Conservation (phyloP, 768 basidiomycete genomes). For the Kwoniella shandongensis region DNA sequence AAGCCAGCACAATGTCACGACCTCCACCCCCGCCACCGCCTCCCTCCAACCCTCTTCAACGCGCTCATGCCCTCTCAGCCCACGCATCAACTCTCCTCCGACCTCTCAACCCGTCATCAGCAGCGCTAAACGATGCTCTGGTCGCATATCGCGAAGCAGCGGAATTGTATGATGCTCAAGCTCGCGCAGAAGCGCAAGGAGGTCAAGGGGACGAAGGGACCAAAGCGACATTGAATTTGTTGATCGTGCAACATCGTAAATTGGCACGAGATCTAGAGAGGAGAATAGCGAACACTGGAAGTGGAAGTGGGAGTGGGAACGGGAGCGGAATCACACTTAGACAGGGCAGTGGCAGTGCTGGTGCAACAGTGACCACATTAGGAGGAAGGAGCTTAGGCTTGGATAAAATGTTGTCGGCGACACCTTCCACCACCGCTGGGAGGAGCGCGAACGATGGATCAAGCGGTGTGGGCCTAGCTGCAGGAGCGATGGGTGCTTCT, state of each 20-base stretch:
- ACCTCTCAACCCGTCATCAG: conserved; percentile 6
- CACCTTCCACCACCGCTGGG: no score
- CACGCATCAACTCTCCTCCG: conserved; percentile 32
- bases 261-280: conserved; percentile 44
- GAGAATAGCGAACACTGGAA: conserved; percentile 16
- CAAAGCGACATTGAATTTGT: conserved; percentile 38
- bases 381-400: no score
- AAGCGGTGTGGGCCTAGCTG: no score
- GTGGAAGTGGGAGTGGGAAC: not conserved
- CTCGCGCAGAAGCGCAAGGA: not conserved
- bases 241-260: conserved; percentile 46
- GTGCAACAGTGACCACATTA: not conserved
- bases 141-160: conserved; percentile 33
- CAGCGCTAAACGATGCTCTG: conserved; percentile 25
- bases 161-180: conserved; percentile 27
- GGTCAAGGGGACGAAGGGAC: conserved; percentile 14
- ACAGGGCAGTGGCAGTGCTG: conserved; percentile 6
- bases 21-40: not conserved
- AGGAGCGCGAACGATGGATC: no score
- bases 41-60: conserved; percentile 17
- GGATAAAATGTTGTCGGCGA: no score
- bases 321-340: no score
- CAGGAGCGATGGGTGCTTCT: no score
- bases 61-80: conserved; percentile 41
- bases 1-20: conserved; percentile 7